These are phyloP conservation scores for Penicillium lividum DNA, from an alignment of 495 filamentous ascomycete species.

Conservation along the genomic window DNA sequence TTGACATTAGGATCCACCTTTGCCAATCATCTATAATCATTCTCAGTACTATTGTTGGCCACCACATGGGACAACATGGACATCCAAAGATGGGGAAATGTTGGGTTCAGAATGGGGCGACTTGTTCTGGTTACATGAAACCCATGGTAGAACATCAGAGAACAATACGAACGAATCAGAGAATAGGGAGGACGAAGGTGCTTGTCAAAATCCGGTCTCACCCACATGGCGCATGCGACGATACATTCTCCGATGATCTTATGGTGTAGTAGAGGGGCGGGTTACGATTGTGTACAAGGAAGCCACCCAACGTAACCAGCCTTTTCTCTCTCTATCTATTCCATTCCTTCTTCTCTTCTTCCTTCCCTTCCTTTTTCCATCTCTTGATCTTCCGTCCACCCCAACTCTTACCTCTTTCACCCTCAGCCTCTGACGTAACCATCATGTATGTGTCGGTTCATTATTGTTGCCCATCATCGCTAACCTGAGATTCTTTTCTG, in stretches of 20 bases:
- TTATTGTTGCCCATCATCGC: constrained; percentile 5
- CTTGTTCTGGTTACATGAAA: background rate
- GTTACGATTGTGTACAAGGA: constrained; percentile 5
- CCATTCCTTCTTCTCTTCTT: constrained; percentile 1
- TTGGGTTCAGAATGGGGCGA: background rate
- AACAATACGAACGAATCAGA: constrained; percentile 3
- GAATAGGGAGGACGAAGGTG: background rate
- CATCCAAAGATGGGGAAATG: background rate
- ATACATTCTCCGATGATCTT: constrained; percentile 10
- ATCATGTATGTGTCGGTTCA: constrained; percentile 30
- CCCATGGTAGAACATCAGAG: background rate
- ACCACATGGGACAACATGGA: constrained; percentile 30
- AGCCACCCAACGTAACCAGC: constrained; percentile 2
- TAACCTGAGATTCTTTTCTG: constrained; percentile 7
- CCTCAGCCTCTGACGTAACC: constrained; percentile 24
- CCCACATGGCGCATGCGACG: constrained; percentile 16
- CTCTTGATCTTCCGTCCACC: constrained; percentile 4
- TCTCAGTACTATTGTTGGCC: constrained; percentile 17
- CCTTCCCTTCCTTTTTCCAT: background rate
- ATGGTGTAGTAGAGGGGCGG: constrained; percentile 2
- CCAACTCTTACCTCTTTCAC: background rate
- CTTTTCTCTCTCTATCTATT: background rate
- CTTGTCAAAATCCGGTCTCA: constrained; percentile 4
- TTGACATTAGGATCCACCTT: constrained; percentile 14
- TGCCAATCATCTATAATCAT: background rate